Base-by-base conservation (phyloP, 768 basidiomycete genomes). In the Phallus indusiatus region DNA sequence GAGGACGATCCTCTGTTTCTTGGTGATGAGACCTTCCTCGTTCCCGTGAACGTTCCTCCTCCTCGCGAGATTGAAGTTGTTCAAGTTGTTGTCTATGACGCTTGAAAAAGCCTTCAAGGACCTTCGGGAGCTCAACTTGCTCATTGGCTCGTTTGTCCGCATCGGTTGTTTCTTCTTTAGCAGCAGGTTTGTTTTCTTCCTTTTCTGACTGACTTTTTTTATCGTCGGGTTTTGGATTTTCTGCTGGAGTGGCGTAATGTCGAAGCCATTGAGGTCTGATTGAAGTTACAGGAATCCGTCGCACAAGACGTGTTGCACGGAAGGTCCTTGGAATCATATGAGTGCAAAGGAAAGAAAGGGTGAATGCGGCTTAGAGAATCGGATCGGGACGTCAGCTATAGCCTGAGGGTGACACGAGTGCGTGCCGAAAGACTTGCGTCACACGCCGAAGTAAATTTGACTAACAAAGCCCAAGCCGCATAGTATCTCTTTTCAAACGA, bases 71-170 rank as follows among this genome's bases (percentile, higher is more conserved):
- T 14, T 59, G 50, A 8, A 34, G 28, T 5, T 53, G 53, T 14
- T 57, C 22, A 36, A 34, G n/a, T 48, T 50, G 34, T 47, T 64
- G 61, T 56, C 53, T 33, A 49, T 61, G 61, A 6, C 61, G 61
- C 47, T 62, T 37, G 73, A 90, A 90, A 67, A 90, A 90, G 51
- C 88, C 87, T 63, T 89, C 88, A 24, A 90, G 78, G 24, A 76
- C 84, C 66, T 82, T 86, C 47, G 85, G 81, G 47, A 85, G 66
- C 55, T 81, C 78, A 49, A 74, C 50, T 52, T 66, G 64, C 64
- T 71, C 67, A 64, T 76, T 75, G 58, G 61, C 68, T 16, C 72
- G 69, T 28, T 71, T 65, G 47, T 70, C 22, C 33, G 46, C 67
- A 49, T 72, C 68, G 48, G 65, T 68, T 58, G 72, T 69, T 48